These are phyloP conservation scores for Piper longum DNA, from an alignment of 164 flowering plant species.

Conservation along the genomic window DNA sequence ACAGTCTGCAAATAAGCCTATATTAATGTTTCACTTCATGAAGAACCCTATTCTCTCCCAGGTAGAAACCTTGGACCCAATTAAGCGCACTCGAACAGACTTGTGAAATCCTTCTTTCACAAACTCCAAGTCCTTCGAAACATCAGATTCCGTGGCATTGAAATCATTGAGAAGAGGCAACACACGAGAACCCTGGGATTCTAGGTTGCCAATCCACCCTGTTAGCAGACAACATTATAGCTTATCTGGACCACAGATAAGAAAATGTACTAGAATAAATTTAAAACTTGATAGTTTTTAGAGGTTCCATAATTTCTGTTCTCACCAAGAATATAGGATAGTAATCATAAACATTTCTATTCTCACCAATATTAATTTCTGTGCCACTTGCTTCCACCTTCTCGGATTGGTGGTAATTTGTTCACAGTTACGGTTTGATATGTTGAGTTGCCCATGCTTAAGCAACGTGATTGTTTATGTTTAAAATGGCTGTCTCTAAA, in stretches of 20 bases:
- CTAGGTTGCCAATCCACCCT: slow-evolving; percentile 86
- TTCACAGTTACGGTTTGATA: background rate
- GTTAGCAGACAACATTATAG: slow-evolving; percentile 5
- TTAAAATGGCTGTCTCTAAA: too few species aligned
- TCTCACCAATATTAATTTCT: background rate
- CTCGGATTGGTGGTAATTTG: background rate
- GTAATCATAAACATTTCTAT: background rate
- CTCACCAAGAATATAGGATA: background rate
- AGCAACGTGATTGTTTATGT: too few species aligned
- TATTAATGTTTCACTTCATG: slow-evolving; percentile 12
- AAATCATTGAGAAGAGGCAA: slow-evolving; percentile 58
- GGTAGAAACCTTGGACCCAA: slow-evolving; percentile 37
- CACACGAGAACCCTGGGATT: slow-evolving; percentile 37
- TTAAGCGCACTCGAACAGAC: slow-evolving; percentile 42
- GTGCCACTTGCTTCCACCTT: background rate
- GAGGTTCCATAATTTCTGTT: background rate
- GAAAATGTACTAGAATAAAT: background rate
- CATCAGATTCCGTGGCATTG: slow-evolving; percentile 15
- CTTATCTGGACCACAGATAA: background rate
- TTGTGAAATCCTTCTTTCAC: slow-evolving; percentile 48
- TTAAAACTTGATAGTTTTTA: background rate
- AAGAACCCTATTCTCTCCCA: slow-evolving; percentile 40
- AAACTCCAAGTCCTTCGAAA: slow-evolving; percentile 50
- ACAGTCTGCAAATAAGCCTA: too few species aligned
- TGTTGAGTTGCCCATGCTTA: background rate